These are phyloP conservation scores for Blepharisma undulans DNA, from an alignment of 169 alveolate genomes.

Conservation along the genomic window DNA sequence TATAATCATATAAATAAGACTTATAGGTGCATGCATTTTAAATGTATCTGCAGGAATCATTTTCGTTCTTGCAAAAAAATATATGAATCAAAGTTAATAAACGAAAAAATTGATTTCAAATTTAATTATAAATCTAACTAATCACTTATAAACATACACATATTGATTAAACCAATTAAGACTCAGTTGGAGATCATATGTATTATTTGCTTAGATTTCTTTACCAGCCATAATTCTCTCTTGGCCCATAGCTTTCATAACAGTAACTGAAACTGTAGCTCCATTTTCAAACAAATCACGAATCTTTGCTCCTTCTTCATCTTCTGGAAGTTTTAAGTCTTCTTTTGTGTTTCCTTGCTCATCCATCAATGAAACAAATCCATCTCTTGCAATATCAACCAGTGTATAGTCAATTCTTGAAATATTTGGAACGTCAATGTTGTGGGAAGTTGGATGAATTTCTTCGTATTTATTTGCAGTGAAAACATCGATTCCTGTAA, in stretches of 20 bases:
- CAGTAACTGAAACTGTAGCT: slow-evolving; percentile 67
- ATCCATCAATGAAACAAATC: slow-evolving; percentile 90
- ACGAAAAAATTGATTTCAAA: neutral
- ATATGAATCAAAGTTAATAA: too few relatives aligned
- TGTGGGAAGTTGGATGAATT: slow-evolving; percentile 97
- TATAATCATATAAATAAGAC: neutral
- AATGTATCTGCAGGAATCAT: too few relatives aligned
- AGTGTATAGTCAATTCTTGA: slow-evolving; percentile 92
- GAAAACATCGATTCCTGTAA: slow-evolving; percentile 97
- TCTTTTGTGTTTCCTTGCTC: slow-evolving; percentile 95
- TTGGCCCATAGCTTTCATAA: slow-evolving; percentile 69
- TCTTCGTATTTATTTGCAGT: slow-evolving; percentile 97
- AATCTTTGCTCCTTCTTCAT: slow-evolving; percentile 91
- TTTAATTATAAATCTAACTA: neutral
- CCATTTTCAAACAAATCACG: slow-evolving; percentile 63
- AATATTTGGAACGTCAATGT: slow-evolving; percentile 96
- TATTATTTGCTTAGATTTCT: slow-evolving; percentile 46
- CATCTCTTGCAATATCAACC: slow-evolving; percentile 93
- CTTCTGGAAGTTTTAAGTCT: slow-evolving; percentile 94
- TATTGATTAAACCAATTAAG: neutral
- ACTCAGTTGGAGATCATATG: neutral
- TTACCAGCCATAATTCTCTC: slow-evolving; percentile 73
- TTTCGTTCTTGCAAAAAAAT: neutral
- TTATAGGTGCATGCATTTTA: too few relatives aligned
- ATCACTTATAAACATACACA: neutral